Base-by-base conservation (phyloP, 257 asterid species). In the Salvia hispanica region DNA sequence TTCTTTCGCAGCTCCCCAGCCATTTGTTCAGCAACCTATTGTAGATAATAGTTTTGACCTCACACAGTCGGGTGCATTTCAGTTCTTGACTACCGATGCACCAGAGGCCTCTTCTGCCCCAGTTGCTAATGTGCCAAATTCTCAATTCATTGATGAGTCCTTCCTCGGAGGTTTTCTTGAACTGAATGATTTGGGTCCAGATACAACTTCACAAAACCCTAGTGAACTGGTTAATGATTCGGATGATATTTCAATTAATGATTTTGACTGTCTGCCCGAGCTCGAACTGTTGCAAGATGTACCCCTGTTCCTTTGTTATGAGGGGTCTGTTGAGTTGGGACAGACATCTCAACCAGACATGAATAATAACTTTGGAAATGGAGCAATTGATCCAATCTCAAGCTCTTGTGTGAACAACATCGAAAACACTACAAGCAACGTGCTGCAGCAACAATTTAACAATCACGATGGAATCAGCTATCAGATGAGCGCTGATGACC, bases 81-180 rank as follows among this genome's bases (percentile, higher is more conserved):
- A 74, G 4, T 66, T 80, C 46, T 83, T 70, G 54, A 67, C 74
- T 16, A 44, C 42, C 0, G 95, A 85, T 78, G 86, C 75, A 21
- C 78, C 88, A 15, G 98, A 88, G 79, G 90, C 86, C 47, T 73
- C 82, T 10, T 84, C 86, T 67, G 79, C 58, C 66, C 64, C 80
- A 2, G 44, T 80, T 14, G 62, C 67, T 72, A 58, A 65, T 25
- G 45, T 7, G 16, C 48, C 54, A 16, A 68, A 61, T 60, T 57
- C 60, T 55, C 45, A 3, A 10, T 68, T 10, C 57, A 70, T 28
- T 50, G 96, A 72, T 69, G 91, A 72, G 77, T 83, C 81, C 71
- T 79, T 85, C 70, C 71, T 82, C 37, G 92, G 83, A 76, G 97
- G 86, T 81, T 94, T 72, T 80, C 85, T 94, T 64, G 99, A 94